These are phyloP conservation scores for Neltuma alba DNA, from an alignment of 306 rosid species.

Conservation along the genomic window DNA sequence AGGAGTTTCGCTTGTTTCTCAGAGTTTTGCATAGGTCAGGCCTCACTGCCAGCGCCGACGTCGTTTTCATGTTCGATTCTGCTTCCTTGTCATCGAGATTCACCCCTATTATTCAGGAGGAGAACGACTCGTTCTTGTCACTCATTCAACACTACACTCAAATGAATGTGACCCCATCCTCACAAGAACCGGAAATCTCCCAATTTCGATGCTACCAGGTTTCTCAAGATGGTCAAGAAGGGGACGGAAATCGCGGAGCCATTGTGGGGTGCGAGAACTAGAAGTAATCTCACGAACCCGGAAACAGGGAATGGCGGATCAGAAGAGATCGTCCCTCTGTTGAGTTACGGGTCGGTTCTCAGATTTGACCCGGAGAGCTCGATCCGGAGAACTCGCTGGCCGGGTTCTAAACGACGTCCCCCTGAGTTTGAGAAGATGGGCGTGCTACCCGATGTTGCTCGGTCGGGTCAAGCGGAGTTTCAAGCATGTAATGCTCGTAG, in stretches of 20 bases:
- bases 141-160: slow-evolving; percentile 42
- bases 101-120: slow-evolving; percentile 49
- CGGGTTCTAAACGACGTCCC: slow-evolving; percentile 73
- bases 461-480: slow-evolving; percentile 76
- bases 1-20: slow-evolving; percentile 67
- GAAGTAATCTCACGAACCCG: slow-evolving; percentile 28
- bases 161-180: slow-evolving; percentile 39
- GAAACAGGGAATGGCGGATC: neutral
- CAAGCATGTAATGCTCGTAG: slow-evolving; percentile 72
- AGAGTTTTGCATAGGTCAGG: slow-evolving; percentile 69
- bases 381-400: slow-evolving; percentile 91
- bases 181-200: slow-evolving; percentile 20
- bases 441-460: slow-evolving; percentile 84
- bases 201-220: slow-evolving; percentile 51
- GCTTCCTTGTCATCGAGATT: slow-evolving; percentile 35
- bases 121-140: slow-evolving; percentile 55
- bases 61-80: slow-evolving; percentile 63
- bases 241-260: slow-evolving; percentile 45
- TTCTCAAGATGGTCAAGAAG: slow-evolving; percentile 37
- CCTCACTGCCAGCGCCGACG: slow-evolving; percentile 67
- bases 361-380: slow-evolving; percentile 75
- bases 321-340: slow-evolving; percentile 25
- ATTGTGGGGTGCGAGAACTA: slow-evolving; percentile 61
- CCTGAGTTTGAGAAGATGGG: slow-evolving; percentile 77
- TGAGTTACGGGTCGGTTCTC: slow-evolving; percentile 81